phyloP scores from a whole-genome alignment of 352 stramenopile genomes.

The Globisporangium heterothallicum region DNA sequence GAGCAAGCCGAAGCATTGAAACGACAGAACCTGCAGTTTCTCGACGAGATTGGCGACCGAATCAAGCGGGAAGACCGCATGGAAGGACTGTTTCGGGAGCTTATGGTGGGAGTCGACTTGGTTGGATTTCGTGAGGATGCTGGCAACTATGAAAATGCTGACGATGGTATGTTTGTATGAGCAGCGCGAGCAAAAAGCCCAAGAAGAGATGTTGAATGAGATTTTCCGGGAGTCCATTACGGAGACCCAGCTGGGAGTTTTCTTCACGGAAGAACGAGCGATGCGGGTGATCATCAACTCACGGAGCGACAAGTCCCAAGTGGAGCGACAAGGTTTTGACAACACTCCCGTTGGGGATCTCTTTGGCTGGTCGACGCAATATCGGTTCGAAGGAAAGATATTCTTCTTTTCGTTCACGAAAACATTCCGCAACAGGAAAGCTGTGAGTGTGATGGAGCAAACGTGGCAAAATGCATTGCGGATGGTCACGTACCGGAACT shows the following conservation, averaged over 20 bases:
- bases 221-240: slow-evolving; percentile 18
- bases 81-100: slow-evolving; percentile 46
- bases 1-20: slow-evolving; percentile 29
- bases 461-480: slow-evolving; percentile 39
- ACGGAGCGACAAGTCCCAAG: slow-evolving; percentile 21
- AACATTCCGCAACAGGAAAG: slow-evolving; percentile 26
- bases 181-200: slow-evolving; percentile 22
- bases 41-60: slow-evolving; percentile 35
- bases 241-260: slow-evolving; percentile 3
- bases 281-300: slow-evolving; percentile 41
- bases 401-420: slow-evolving; percentile 44
- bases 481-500: slow-evolving; percentile 32
- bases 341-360: slow-evolving; percentile 20
- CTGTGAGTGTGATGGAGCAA: slow-evolving; percentile 25
- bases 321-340: slow-evolving; percentile 36
- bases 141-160: background rate
- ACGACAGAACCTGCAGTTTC: slow-evolving; percentile 39
- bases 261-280: slow-evolving; percentile 22
- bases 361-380: slow-evolving; percentile 46
- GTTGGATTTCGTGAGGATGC: too few species aligned
- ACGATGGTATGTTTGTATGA: background rate
- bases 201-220: slow-evolving; percentile 21
- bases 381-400: slow-evolving; percentile 32
- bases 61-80: slow-evolving; percentile 53
- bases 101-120: slow-evolving; percentile 23